Evolutionary conservation across 805 yeast species (phyloP).

Genomic region (Yamadazyma insecticola): DNA sequence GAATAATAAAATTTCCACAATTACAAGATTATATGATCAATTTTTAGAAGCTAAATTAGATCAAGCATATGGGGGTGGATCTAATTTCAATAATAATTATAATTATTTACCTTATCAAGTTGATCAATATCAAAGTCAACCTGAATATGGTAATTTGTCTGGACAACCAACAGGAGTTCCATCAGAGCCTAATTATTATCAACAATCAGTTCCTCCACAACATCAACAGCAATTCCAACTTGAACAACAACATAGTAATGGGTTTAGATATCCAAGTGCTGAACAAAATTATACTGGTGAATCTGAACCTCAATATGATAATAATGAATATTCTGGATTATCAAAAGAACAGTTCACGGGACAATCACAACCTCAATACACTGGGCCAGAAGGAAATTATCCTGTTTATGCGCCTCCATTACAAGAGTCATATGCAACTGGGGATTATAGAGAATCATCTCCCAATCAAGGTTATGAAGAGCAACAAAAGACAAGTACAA

Average conservation of each 20-base stretch:
- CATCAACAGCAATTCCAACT: neutral
- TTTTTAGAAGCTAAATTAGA: slow-evolving; percentile 52
- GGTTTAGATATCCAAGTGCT: neutral
- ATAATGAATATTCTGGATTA: too few relatives aligned
- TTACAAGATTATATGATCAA: slow-evolving; percentile 71
- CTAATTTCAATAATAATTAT: slow-evolving; percentile 18
- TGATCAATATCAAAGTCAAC: neutral
- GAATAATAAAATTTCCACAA: slow-evolving; percentile 74
- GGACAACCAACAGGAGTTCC: neutral
- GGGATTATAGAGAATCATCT: slow-evolving; percentile 6
- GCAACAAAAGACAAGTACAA: too few relatives aligned
- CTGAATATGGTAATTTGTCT: neutral
- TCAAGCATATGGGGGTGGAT: slow-evolving; percentile 34
- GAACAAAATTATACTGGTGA: neutral
- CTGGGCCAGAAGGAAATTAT: too few relatives aligned
- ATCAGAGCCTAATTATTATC: neutral
- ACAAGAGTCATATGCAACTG: neutral
- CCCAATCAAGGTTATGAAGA: too few relatives aligned
- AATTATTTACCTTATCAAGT: neutral
- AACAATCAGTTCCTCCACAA: slow-evolving; percentile 1
- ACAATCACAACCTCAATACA: too few relatives aligned
- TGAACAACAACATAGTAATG: neutral
- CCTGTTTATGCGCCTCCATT: slow-evolving; percentile 6
- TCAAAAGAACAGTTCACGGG: too few relatives aligned
- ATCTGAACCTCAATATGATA: slow-evolving; percentile 1